Base-by-base conservation (phyloP, 495 filamentous ascomycete genomes). In the Neurospora tetrasperma region DNA sequence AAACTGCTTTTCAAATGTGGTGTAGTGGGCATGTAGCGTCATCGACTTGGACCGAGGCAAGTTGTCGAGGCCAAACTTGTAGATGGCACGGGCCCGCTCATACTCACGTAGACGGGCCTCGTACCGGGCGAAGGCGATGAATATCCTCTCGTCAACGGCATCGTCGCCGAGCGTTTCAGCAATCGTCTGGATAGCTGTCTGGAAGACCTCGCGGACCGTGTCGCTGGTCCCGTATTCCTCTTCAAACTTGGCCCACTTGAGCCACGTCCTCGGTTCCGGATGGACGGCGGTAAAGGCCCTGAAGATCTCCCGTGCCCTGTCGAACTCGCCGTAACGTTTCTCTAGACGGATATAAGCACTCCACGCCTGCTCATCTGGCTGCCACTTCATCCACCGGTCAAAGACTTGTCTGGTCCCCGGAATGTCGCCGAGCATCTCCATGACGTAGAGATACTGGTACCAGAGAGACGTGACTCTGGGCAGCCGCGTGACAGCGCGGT, bases 401-500 rank as follows among this genome's bases (percentile, higher is more conserved):
- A 98, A 99, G 3, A 98, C 93, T 79, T 97, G 93, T 70, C 96
- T 86, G 20, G 94, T 96, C 18, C 96, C 96, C 8, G 94, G 89
- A 48, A 99, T 90, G 76, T 99, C 98, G 7, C 92, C 91, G 9
- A 97, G 85, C 79, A 94, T 98, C 86, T 99, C 96, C 81, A 98
- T 96, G 92, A 98, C 97, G 78, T 97, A 97, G 40, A 97, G 93
- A 86, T 97, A 98, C 80, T 98, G 97, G 82, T 95, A 98, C 96
- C 96, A 99, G 70, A 99, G 84, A 84, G 98, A 98, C 80, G 97
- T 92, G 39, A 98, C 87, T 43, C 96, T 86, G 42, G 96, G 96
- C 42, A 98, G 85, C 71, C 96, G 93, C 2, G 94, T 96, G 69
- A 99, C 93, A 43, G 96, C 96, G 69, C 96, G 93, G 79, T 99